Evolutionary conservation across 805 yeast genomes (phyloP), one percentile per base, ranked within the genome.

Genomic region (Isabelozyma gotoi): DNA sequence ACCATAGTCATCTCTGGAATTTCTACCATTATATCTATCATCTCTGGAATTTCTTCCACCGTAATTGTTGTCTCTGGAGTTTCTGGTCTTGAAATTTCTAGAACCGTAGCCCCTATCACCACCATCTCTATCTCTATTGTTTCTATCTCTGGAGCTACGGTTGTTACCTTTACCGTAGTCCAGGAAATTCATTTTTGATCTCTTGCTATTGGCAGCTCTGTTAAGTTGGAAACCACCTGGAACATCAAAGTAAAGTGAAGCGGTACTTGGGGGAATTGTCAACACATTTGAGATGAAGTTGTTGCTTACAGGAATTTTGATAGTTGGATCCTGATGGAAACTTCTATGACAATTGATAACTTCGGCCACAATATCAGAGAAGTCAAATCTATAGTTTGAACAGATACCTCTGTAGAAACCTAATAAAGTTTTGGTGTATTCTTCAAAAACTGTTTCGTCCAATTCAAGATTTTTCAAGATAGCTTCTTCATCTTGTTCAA

Each of bases 331-430:
- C 14, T 45, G 40, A 8, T 52, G n/a, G 33, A 60, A 49, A 7
- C 17, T 11, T 21, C 63, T 43, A 39, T 51, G 50, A 40, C 67
- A 56, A 19, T 57, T 52, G 18, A 63, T 53, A 21, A 65, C 50
- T 44, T 71, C 75, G 16, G 56, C 53, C 19, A 71, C 55, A 15
- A 67, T 46, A 14, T 53, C 61, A 8, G 52, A 51, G 38, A 59
- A 42, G 38, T 52, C 47, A 19, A 64, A 45, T 32, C 51, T 53
- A 43, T 57, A 60, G 3, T 47, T 38, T 15, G 50, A 40, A 11
- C 51, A 39, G 14, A 65, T 54, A 46, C 59, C 62, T 10, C 55
- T 52, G 40, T 65, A 60, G 49, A 56, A 69, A 2, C 63, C 57
- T 42, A 66, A 46, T 50, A 58, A 52, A 15, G 65, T 52, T 27